Conservation (phyloP, 768 basidiomycete genomes). For the Podaxis sp. region DNA sequence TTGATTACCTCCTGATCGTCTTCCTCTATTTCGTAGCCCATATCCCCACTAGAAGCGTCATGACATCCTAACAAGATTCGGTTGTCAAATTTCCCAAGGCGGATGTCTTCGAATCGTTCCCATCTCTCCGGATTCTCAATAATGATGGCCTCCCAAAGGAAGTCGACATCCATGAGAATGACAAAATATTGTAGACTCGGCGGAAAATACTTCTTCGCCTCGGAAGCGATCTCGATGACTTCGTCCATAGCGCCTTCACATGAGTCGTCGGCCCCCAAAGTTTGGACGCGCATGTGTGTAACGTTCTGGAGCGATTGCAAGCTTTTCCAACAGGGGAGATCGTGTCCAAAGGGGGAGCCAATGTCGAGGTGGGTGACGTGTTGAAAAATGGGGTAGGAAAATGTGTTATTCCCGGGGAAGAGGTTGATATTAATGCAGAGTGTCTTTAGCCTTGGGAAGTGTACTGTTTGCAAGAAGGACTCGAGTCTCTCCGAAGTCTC, state of each 20-base stretch:
- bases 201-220: not conserved
- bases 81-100: not conserved
- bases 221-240: not conserved
- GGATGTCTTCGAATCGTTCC: not conserved
- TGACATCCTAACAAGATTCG: not conserved
- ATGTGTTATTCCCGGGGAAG: not conserved
- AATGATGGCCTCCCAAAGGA: not conserved
- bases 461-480: not conserved
- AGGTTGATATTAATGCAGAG: constrained; percentile 2
- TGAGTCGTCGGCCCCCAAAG: not conserved
- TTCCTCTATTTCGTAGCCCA: not conserved
- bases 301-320: constrained; percentile 1
- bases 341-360: not conserved
- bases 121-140: not conserved
- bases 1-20: not conserved
- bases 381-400: constrained; percentile 8
- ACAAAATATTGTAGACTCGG: not conserved
- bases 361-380: constrained; percentile 10
- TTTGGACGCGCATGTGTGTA: constrained; percentile 4
- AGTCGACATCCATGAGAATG: not conserved
- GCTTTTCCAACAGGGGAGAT: not conserved
- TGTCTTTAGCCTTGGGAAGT: not conserved
- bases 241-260: not conserved
- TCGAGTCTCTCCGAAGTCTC: not conserved
- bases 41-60: not conserved